phyloP scores from a whole-genome alignment of 208 protist species.

The Leptomonas pyrrhocoris region DNA sequence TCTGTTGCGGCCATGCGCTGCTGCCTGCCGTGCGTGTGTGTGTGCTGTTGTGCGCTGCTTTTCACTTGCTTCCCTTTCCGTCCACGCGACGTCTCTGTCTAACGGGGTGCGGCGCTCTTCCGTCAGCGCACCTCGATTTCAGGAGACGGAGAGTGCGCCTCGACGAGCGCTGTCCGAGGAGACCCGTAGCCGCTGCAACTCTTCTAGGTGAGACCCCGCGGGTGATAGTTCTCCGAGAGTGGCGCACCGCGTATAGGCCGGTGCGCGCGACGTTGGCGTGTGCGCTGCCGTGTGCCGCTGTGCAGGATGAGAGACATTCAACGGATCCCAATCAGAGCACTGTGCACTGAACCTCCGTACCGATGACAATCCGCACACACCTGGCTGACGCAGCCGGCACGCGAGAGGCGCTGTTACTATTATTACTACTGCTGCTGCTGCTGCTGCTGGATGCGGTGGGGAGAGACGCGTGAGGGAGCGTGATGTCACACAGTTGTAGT shows the following conservation, averaged over 20 bases:
- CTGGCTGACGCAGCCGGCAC: constrained; percentile 12
- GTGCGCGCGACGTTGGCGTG: constrained; percentile 3
- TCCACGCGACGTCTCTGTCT: constrained; percentile 19
- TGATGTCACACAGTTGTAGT: constrained; percentile 16
- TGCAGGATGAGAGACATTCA: constrained; percentile 40
- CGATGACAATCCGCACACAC: constrained; percentile 35
- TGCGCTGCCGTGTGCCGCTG: background rate
- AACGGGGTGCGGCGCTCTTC: constrained; percentile 3
- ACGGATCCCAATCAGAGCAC: constrained; percentile 39
- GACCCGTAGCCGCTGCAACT: constrained; percentile 1
- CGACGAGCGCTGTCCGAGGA: background rate
- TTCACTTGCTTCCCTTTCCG: no score
- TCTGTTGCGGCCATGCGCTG: no score
- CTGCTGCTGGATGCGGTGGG: no score
- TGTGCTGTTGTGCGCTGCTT: no score
- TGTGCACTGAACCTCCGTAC: constrained; percentile 35
- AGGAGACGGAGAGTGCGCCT: constrained; percentile 5
- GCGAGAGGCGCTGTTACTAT: no score
- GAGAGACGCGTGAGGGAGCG: background rate
- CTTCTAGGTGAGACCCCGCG: background rate
- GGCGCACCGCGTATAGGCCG: background rate
- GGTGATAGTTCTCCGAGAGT: background rate
- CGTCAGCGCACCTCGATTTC: constrained; percentile 17
- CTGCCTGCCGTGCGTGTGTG: no score
- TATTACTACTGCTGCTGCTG: no score